These are phyloP conservation scores for Kwoniella sp. DNA, from an alignment of 768 basidiomycete species.

Conservation along the genomic window DNA sequence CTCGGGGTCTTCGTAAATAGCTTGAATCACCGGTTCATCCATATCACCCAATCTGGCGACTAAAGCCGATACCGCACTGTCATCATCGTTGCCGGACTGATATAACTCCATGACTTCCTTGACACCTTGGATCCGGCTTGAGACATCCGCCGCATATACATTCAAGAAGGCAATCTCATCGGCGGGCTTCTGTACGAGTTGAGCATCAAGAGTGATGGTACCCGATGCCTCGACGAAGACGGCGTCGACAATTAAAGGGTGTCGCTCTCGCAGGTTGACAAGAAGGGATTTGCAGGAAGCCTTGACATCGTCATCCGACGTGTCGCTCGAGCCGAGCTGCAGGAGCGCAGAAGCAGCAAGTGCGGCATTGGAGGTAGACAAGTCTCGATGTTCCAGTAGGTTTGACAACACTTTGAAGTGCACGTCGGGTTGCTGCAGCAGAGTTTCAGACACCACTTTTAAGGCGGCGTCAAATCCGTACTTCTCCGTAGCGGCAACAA, in stretches of 20 bases:
- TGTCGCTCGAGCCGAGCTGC: conserved; percentile 13
- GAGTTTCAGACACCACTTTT: conserved; percentile 14
- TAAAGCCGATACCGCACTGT: conserved; percentile 65
- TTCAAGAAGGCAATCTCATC: conserved; percentile 33
- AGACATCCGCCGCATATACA: conserved; percentile 63
- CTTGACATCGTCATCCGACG: conserved; percentile 9
- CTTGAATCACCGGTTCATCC: conserved; percentile 65
- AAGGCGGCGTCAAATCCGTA: conserved; percentile 45
- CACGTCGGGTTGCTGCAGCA: conserved; percentile 17
- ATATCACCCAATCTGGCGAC: conserved; percentile 71
- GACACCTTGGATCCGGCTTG: conserved; percentile 66
- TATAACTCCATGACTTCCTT: conserved; percentile 20
- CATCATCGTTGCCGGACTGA: conserved; percentile 4
- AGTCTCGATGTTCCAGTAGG: conserved; percentile 13
- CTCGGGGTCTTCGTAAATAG: conserved; percentile 65
- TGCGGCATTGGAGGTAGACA: conserved; percentile 25
- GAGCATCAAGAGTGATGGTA: conserved; percentile 7
- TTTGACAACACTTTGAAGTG: conserved; percentile 15
- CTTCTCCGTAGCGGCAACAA: conserved; percentile 39
- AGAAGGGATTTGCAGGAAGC: conserved; percentile 26
- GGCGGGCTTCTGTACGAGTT: conserved; percentile 17
- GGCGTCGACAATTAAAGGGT: conserved; percentile 37
- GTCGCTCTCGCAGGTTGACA: conserved; percentile 35
- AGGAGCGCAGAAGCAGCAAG: conserved; percentile 21
- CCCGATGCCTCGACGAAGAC: conserved; percentile 20